These are phyloP conservation scores for Sporothrix brasiliensis DNA, from an alignment of 2,329 filamentous ascomycete species.

Conservation along the genomic window DNA sequence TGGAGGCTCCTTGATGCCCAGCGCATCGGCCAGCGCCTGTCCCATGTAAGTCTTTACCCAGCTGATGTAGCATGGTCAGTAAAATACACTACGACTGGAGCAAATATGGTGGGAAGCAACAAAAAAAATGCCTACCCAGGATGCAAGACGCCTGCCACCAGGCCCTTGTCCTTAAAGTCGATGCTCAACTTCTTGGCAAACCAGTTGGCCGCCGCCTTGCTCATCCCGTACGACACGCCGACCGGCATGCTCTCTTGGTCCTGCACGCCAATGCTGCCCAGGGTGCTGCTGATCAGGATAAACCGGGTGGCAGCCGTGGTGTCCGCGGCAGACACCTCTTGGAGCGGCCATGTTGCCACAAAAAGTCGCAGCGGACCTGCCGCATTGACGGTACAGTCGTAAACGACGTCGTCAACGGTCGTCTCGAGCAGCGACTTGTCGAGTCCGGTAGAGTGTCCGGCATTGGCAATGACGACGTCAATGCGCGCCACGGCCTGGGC, in stretches of 20 bases:
- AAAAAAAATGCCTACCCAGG: slow-evolving; percentile 38
- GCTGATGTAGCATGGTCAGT: neutral
- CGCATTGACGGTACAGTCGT: slow-evolving; percentile 39
- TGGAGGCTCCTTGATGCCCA: slow-evolving; percentile 38
- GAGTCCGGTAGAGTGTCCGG: slow-evolving; percentile 36
- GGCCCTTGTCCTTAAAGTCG: slow-evolving; percentile 33
- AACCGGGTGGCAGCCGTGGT: slow-evolving; percentile 33
- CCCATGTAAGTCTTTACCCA: slow-evolving; percentile 38
- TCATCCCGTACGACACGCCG: slow-evolving; percentile 40
- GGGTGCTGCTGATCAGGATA: slow-evolving; percentile 38
- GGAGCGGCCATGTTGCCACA: slow-evolving; percentile 36
- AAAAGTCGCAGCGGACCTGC: slow-evolving; percentile 39
- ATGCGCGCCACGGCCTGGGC: slow-evolving; percentile 32
- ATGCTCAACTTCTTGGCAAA: slow-evolving; percentile 38
- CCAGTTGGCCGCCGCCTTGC: slow-evolving; percentile 41
- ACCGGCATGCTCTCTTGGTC: slow-evolving; percentile 36
- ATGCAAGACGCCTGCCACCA: slow-evolving; percentile 40
- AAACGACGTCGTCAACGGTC: slow-evolving; percentile 32
- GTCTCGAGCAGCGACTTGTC: slow-evolving; percentile 36
- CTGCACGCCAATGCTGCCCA: slow-evolving; percentile 39
- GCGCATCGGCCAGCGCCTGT: slow-evolving; percentile 38
- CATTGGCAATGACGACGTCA: slow-evolving; percentile 41
- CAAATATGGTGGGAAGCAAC: neutral
- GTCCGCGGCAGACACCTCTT: slow-evolving; percentile 22
- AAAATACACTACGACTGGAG: neutral